phyloP scores from a whole-genome alignment of 306 rosid genomes.

The Ochetophila trinervis region DNA sequence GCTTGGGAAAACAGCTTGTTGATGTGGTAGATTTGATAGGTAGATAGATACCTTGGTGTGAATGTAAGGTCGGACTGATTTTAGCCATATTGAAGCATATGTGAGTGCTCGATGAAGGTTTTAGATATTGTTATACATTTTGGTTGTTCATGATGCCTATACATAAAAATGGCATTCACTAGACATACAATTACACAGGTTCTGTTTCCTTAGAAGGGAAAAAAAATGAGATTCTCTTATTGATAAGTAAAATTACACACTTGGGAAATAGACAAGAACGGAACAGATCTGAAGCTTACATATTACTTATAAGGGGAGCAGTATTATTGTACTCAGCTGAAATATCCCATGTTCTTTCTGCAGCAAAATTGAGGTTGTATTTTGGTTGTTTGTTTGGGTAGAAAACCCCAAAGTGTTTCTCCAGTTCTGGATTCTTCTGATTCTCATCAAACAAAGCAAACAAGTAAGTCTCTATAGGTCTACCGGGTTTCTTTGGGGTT shows the following conservation, averaged over 20 bases:
- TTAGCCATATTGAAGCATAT: too few relatives aligned
- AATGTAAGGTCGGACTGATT: too few relatives aligned
- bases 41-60: too few relatives aligned
- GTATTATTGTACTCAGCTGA: constrained; percentile 12
- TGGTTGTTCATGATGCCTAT: too few relatives aligned
- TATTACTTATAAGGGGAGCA: constrained; percentile 18
- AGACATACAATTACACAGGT: too few relatives aligned
- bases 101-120: too few relatives aligned
- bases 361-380: constrained; percentile 27
- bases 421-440: constrained; percentile 23
- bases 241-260: neutral
- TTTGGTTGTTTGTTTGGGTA: constrained; percentile 30
- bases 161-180: too few relatives aligned
- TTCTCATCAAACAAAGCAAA: constrained; percentile 45
- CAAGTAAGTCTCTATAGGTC: constrained; percentile 33
- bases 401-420: constrained; percentile 39
- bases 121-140: too few relatives aligned
- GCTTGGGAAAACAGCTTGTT: too few relatives aligned
- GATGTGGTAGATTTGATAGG: too few relatives aligned
- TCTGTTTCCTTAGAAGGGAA: too few relatives aligned
- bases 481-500: constrained; percentile 56
- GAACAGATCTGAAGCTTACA: constrained; percentile 7
- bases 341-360: constrained; percentile 19
- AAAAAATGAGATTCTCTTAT: neutral
- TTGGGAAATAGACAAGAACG: neutral